Percentiles rank a stretch among this genome's conserved stretches.
Evolutionary conservation across 176 grass and related monocot genomes (phyloP).

Genomic region (Dendrocalamus sinicus): DNA sequence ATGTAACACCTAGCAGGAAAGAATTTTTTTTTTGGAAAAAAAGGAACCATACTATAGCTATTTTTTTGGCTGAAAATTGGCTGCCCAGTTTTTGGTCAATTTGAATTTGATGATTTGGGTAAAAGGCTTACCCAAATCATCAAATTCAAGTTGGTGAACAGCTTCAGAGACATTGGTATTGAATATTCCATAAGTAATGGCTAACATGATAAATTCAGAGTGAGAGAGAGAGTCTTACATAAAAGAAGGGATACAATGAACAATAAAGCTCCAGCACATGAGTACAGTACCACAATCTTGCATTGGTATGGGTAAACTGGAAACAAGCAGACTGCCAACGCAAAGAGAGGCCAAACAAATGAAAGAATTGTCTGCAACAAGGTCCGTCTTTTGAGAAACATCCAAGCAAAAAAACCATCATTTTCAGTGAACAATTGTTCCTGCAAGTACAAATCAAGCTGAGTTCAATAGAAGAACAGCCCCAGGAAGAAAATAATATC

Average conservation of each 20-base stretch:
- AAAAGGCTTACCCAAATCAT: neutral
- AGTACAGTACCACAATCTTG: constrained; percentile 99
- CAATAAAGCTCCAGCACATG: constrained; percentile 85
- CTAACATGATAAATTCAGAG: neutral
- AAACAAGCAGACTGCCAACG: constrained; percentile 94
- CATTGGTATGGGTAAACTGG: constrained; percentile 99
- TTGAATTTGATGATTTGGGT: neutral
- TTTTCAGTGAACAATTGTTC: constrained; percentile 92
- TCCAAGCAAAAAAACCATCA: constrained; percentile 98
- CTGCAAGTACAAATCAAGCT: constrained; percentile 56
- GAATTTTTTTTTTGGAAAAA: neutral
- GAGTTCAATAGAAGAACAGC: constrained; percentile 32
- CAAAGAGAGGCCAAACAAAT: constrained; percentile 95
- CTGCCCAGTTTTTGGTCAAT: neutral
- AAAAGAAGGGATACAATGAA: constrained; percentile 88
- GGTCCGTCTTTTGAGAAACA: constrained; percentile 92
- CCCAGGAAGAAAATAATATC: neutral
- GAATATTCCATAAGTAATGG: neutral
- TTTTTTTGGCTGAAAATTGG: neutral
- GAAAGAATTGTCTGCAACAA: constrained; percentile 99
- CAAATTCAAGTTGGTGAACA: neutral
- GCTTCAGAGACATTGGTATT: constrained; percentile 14
- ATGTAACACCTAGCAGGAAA: neutral
- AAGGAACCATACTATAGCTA: neutral
- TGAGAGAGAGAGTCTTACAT: constrained; percentile 47